Conservation (phyloP, 1,139 yeast genomes). For the Blastobotrys capitulatus region DNA sequence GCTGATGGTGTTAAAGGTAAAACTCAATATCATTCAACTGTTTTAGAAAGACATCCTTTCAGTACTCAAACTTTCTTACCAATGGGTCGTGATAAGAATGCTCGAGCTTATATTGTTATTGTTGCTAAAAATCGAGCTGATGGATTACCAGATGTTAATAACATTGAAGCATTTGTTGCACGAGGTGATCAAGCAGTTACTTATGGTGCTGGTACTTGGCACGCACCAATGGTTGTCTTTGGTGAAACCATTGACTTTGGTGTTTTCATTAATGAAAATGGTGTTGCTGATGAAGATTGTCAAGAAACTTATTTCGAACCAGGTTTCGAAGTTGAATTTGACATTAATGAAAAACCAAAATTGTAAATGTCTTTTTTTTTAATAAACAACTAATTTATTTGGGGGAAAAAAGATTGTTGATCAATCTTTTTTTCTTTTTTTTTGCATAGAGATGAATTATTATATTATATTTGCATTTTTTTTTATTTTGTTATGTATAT, state of each 20-base stretch:
- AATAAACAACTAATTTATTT: neutral
- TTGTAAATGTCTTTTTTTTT: constrained; percentile 2
- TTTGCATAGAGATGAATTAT: constrained; percentile 33
- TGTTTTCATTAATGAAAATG: constrained; percentile 79
- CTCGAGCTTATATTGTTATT: constrained; percentile 65
- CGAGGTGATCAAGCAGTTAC: constrained; percentile 85
- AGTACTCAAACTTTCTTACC: constrained; percentile 91
- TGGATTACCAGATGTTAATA: constrained; percentile 54
- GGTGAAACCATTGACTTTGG: constrained; percentile 64
- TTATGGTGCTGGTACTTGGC: constrained; percentile 77
- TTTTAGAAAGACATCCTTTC: constrained; percentile 83
- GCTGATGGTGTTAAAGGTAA: constrained; percentile 23
- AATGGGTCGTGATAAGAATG: constrained; percentile 56
- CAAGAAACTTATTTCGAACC: constrained; percentile 72
- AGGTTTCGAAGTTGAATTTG: constrained; percentile 13
- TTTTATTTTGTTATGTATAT: neutral
- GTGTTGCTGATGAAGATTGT: constrained; percentile 72
- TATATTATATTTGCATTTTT: neutral
- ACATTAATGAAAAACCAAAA: constrained; percentile 7
- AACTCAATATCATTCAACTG: constrained; percentile 49
- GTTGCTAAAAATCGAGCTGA: constrained; percentile 57
- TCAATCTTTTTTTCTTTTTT: neutral
- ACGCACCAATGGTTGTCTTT: constrained; percentile 88
- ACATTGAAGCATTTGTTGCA: constrained; percentile 64
- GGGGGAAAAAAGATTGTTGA: neutral